A percentile compares a stretch with the other conserved stretches of the same genome.
These are phyloP conservation scores for Podosphaera xanthii DNA, from an alignment of 2,329 filamentous ascomycete species.

Conservation along the genomic window DNA sequence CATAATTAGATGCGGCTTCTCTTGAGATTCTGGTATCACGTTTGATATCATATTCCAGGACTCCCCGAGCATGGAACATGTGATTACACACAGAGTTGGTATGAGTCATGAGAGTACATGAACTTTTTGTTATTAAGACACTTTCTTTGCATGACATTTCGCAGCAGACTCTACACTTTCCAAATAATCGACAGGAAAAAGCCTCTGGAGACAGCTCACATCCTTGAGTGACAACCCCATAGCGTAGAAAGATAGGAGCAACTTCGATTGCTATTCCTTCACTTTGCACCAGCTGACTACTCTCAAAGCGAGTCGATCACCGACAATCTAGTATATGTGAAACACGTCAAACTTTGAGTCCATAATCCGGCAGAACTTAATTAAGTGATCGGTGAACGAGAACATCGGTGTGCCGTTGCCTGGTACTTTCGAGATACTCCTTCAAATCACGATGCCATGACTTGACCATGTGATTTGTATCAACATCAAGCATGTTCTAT, in stretches of 20 bases:
- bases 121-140: background rate
- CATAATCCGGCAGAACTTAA: background rate
- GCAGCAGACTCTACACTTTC: background rate
- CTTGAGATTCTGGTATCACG: background rate
- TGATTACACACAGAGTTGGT: background rate
- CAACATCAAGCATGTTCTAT: background rate
- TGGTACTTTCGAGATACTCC: background rate
- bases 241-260: background rate
- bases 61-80: background rate
- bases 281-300: background rate
- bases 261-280: background rate
- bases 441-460: background rate
- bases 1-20: background rate
- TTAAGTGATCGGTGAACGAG: background rate
- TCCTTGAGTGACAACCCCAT: background rate
- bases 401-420: background rate
- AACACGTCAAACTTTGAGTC: background rate
- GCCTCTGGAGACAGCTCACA: background rate
- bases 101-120: background rate
- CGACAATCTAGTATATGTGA: background rate
- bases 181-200: background rate
- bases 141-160: background rate
- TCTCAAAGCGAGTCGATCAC: background rate
- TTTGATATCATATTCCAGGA: background rate
- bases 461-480: background rate